phyloP scores from a whole-genome alignment of 1,139 yeast genomes.

The Groenewaldozyma sp. region DNA sequence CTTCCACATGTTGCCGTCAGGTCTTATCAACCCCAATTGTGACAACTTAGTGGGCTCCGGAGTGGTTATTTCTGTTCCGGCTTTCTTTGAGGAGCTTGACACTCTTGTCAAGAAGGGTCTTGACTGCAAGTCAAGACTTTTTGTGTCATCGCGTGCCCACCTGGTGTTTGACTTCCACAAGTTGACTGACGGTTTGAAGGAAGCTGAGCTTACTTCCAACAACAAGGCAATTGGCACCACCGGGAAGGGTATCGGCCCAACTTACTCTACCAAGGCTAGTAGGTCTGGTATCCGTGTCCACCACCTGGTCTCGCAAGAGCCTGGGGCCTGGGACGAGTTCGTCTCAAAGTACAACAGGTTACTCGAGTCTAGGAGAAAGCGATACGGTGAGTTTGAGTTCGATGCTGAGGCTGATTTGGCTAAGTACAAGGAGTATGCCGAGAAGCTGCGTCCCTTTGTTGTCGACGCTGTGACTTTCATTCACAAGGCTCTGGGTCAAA shows the following conservation, averaged over 20 bases:
- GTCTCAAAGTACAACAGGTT: conserved; percentile 69
- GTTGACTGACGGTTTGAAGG: conserved; percentile 90
- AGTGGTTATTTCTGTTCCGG: conserved; percentile 91
- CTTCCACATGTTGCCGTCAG: conserved; percentile 98
- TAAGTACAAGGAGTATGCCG: conserved; percentile 66
- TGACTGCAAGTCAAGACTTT: conserved; percentile 68
- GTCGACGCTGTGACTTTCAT: conserved; percentile 87
- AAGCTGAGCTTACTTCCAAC: conserved; percentile 75
- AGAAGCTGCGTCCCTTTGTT: conserved; percentile 75
- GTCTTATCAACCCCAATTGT: conserved; percentile 88
- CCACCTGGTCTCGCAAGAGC: conserved; percentile 83
- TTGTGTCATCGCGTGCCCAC: conserved; percentile 89
- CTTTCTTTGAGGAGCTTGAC: conserved; percentile 80
- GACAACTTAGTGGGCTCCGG: conserved; percentile 89
- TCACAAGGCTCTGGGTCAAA: conserved; percentile 67
- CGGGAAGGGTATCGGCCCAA: conserved; percentile 98
- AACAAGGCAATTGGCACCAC: conserved; percentile 96
- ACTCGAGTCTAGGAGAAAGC: conserved; percentile 67
- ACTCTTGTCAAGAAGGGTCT: conserved; percentile 67
- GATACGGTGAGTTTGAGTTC: conserved; percentile 90
- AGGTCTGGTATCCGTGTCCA: conserved; percentile 96
- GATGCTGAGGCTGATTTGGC: conserved; percentile 74
- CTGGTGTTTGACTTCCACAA: conserved; percentile 97
- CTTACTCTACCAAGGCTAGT: conserved; percentile 93
- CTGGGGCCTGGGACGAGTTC: conserved; percentile 90